Evolutionary conservation across 225 moss, liverwort and hornwort genomes (phyloP).

Genomic region (Neckera pumila): DNA sequence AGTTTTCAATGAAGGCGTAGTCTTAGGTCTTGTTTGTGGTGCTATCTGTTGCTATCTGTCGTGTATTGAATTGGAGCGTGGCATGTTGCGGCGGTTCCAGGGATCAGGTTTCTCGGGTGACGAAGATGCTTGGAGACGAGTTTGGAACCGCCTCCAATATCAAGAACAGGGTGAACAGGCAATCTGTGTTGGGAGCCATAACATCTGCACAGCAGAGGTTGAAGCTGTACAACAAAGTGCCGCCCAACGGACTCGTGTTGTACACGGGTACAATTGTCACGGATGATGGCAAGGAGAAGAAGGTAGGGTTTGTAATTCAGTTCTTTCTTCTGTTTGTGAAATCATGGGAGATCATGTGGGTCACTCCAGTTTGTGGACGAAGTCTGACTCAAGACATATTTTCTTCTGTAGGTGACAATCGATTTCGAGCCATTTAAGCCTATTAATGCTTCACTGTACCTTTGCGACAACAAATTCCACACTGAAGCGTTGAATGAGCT

Average conservation of each 20-base stretch:
- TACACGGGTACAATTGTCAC: slow-evolving; percentile 95
- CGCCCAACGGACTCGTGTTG: slow-evolving; percentile 78
- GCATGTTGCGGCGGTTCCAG: slow-evolving; percentile 11
- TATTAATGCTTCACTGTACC: slow-evolving; percentile 79
- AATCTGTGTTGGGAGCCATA: slow-evolving; percentile 90
- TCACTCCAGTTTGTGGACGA: background rate
- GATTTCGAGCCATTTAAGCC: slow-evolving; percentile 96
- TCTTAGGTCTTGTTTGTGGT: background rate
- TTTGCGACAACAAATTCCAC: slow-evolving; percentile 94
- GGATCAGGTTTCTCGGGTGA: slow-evolving; percentile 92
- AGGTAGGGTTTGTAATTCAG: slow-evolving; percentile 7
- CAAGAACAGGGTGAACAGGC: slow-evolving; percentile 86
- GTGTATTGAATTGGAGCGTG: background rate
- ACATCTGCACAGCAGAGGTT: slow-evolving; percentile 85
- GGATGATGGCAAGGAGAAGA: slow-evolving; percentile 97
- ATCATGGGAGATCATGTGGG: background rate
- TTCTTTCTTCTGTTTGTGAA: background rate
- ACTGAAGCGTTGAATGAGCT: slow-evolving; percentile 91
- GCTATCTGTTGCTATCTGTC: background rate
- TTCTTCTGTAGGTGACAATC: slow-evolving; percentile 47
- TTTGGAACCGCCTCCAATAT: slow-evolving; percentile 92
- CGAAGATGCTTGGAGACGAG: slow-evolving; percentile 97
- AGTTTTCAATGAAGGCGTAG: background rate
- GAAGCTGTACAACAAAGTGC: slow-evolving; percentile 90
- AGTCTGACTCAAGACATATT: background rate